These are phyloP conservation scores for Bolboschoenus planiculmis DNA, from an alignment of 176 grass and related monocot species.

Conservation along the genomic window DNA sequence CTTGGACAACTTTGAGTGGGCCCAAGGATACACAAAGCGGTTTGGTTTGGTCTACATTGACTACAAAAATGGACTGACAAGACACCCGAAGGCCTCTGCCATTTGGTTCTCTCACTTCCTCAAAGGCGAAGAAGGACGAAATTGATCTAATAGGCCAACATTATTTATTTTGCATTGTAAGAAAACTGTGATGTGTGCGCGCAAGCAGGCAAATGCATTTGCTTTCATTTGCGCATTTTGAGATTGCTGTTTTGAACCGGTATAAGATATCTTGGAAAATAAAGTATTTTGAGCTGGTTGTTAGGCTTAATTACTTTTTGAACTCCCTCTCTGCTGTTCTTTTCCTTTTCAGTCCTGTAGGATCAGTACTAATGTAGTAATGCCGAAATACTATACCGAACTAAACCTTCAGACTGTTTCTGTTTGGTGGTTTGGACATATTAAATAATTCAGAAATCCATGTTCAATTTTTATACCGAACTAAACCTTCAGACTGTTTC, in stretches of 20 bases:
- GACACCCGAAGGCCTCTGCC: constrained; percentile 57
- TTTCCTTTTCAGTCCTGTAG: neutral
- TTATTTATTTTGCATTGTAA: neutral
- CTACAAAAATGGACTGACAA: constrained; percentile 63
- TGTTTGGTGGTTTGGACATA: neutral
- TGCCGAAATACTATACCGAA: neutral
- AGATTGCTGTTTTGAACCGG: neutral
- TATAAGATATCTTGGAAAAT: neutral
- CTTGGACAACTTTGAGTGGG: constrained; percentile 70
- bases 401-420: neutral
- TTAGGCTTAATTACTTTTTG: neutral
- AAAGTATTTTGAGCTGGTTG: neutral
- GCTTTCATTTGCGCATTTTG: neutral
- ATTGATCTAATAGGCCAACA: neutral
- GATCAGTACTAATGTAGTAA: neutral
- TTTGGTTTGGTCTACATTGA: constrained; percentile 74
- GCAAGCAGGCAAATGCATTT: neutral
- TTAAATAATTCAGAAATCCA: neutral
- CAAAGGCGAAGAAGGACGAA: constrained; percentile 4
- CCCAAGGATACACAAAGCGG: constrained; percentile 71
- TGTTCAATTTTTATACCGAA: too few relatives aligned
- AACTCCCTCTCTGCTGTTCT: neutral
- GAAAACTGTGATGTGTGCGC: neutral
- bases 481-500: too few relatives aligned
- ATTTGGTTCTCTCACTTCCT: constrained; percentile 65